Conservation (phyloP, 768 basidiomycete species). For the Mycena sanguinolenta region DNA sequence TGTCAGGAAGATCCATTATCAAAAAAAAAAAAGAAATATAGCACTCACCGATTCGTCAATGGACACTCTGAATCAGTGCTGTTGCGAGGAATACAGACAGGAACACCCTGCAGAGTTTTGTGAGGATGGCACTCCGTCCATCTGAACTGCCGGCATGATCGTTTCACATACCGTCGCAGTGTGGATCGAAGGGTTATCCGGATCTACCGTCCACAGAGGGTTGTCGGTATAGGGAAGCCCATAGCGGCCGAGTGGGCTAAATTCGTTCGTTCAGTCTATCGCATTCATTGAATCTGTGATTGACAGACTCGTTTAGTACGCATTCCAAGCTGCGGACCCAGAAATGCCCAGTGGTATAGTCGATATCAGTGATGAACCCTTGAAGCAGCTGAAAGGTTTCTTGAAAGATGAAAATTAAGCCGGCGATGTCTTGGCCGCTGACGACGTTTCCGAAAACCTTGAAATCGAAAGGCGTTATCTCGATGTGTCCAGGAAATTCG, state of each 20-base stretch:
- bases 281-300: neutral
- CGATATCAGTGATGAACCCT: conserved; percentile 18
- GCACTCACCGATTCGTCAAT: neutral
- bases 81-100: conserved; percentile 34
- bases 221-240: conserved; percentile 11
- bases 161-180: conserved; percentile 16
- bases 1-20: neutral
- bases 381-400: conserved; percentile 1
- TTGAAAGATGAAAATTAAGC: conserved; percentile 24
- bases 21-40: neutral
- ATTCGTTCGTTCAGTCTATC: neutral
- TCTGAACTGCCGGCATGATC: too few species aligned
- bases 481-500: too few species aligned
- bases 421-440: conserved; percentile 9
- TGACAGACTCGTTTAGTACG: conserved; percentile 13
- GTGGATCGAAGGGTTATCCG: conserved; percentile 19
- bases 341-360: conserved; percentile 20
- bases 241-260: conserved; percentile 12
- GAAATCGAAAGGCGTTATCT: neutral
- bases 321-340: conserved; percentile 3
- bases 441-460: conserved; percentile 28
- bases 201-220: too few species aligned
- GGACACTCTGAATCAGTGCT: conserved; percentile 21
- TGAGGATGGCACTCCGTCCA: neutral
- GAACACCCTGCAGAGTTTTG: conserved; percentile 7